These are phyloP conservation scores for Kappamyces sp. DNA, from an alignment of 192 early-diverging fungal species.

Conservation along the genomic window DNA sequence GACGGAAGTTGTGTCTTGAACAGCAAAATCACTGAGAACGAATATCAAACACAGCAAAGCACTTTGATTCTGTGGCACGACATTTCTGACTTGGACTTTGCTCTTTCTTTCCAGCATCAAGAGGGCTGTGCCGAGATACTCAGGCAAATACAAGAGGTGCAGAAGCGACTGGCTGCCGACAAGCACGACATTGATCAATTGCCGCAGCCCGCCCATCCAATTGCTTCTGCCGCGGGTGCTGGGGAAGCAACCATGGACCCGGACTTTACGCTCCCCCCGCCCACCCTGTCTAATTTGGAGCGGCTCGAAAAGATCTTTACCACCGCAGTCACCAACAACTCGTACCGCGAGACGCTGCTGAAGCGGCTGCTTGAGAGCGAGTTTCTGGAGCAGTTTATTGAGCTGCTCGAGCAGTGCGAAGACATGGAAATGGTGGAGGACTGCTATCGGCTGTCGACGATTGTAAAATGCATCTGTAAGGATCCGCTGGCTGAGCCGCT, in stretches of 20 bases:
- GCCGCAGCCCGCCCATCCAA: conserved; percentile 24
- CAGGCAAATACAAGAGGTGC: conserved; percentile 34
- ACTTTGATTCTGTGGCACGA: conserved; percentile 94
- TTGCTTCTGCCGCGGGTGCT: conserved; percentile 3
- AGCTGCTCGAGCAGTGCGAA: conserved; percentile 56
- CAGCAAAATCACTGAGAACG: conserved; percentile 64
- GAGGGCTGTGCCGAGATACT: conserved; percentile 79
- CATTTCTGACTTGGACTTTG: conserved; percentile 68
- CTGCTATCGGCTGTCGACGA: conserved; percentile 65
- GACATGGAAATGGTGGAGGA: conserved; percentile 69
- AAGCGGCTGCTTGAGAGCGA: conserved; percentile 47
- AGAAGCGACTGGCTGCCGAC: conserved; percentile 33
- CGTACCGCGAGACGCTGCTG: conserved; percentile 60
- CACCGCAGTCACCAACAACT: conserved; percentile 44
- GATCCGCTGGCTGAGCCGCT: neutral
- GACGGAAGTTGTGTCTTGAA: conserved; percentile 52
- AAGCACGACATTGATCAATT: conserved; percentile 43
- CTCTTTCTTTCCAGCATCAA: conserved; percentile 87
- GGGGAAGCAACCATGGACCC: conserved; percentile 8
- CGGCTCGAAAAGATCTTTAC: conserved; percentile 66
- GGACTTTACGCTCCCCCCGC: conserved; percentile 46
- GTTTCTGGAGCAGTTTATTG: conserved; percentile 62
- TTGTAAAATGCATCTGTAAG: conserved; percentile 71
- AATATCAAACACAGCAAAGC: conserved; percentile 87
- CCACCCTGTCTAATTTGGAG: conserved; percentile 59